Percentiles rank a stretch among this genome's conserved stretches.
Conservation (phyloP, 1,284 basidiomycete species). For the Rhodotorula glutinis region DNA sequence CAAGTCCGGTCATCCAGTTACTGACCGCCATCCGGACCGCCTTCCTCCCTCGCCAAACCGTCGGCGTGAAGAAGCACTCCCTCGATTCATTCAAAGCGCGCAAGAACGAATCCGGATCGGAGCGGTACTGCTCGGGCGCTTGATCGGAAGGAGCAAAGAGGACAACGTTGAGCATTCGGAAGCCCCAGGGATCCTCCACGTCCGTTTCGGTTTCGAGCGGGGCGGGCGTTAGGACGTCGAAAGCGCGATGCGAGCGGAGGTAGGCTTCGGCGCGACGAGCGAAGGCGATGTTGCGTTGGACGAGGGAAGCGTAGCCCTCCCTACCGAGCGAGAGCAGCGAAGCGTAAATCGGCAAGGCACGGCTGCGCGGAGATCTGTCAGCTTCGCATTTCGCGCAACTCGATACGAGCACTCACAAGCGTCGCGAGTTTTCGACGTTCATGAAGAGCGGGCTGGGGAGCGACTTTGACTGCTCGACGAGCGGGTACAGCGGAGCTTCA, state of each 20-base stretch:
- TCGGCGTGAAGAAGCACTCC: constrained; percentile 51
- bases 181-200: background rate
- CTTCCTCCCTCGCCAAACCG: constrained; percentile 50
- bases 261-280: constrained; percentile 45
- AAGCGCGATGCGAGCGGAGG: constrained; percentile 13
- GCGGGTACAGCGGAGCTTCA: constrained; percentile 14
- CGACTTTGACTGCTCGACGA: constrained; percentile 19
- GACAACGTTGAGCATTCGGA: constrained; percentile 52
- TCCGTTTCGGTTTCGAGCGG: background rate
- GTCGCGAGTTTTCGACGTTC: constrained; percentile 54
- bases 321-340: constrained; percentile 52
- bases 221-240: constrained; percentile 24
- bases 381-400: background rate
- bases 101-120: constrained; percentile 40
- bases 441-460: constrained; percentile 51
- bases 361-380: constrained; percentile 22
- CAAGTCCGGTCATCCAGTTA: constrained; percentile 51
- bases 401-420: constrained; percentile 45
- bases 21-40: constrained; percentile 54
- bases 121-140: constrained; percentile 40
- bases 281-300: constrained; percentile 52
- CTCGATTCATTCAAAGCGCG: constrained; percentile 50
- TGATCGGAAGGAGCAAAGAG: constrained; percentile 51
- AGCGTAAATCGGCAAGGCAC: constrained; percentile 54
- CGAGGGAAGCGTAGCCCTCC: constrained; percentile 51